Percentiles rank a stretch among this genome's conserved stretches.
Conservation (phyloP, 2,329 filamentous ascomycete species). For the Sarocladiaceae sp. region DNA sequence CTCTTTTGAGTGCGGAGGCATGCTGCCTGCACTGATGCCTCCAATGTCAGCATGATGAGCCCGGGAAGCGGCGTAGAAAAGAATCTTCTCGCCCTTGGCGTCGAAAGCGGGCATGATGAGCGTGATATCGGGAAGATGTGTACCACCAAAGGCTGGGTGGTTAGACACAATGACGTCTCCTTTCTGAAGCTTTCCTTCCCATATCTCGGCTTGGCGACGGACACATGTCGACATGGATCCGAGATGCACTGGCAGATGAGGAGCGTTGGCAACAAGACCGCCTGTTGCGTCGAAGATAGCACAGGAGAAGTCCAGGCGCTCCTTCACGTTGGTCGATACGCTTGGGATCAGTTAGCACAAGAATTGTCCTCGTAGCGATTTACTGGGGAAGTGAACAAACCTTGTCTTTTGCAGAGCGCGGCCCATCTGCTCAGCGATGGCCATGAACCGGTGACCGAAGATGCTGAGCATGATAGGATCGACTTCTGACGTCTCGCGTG, state of each 20-base stretch:
- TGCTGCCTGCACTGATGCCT: slow-evolving; percentile 72
- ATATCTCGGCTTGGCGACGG: slow-evolving; percentile 69
- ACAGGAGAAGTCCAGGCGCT: slow-evolving; percentile 76
- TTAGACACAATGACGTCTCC: slow-evolving; percentile 81
- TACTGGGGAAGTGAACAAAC: too few species aligned
- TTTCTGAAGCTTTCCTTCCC: slow-evolving; percentile 68
- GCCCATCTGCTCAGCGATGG: slow-evolving; percentile 81
- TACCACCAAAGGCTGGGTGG: slow-evolving; percentile 77
- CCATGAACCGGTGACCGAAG: slow-evolving; percentile 80
- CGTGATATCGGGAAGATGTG: slow-evolving; percentile 76
- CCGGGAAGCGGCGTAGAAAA: slow-evolving; percentile 75
- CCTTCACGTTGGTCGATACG: slow-evolving; percentile 82
- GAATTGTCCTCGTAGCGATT: too few species aligned
- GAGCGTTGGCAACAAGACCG: slow-evolving; percentile 71
- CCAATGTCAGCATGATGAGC: slow-evolving; percentile 84
- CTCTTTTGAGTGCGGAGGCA: slow-evolving; percentile 68
- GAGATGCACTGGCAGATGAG: slow-evolving; percentile 73
- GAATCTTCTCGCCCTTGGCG: slow-evolving; percentile 55
- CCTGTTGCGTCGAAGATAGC: slow-evolving; percentile 72
- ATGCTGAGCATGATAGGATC: slow-evolving; percentile 75
- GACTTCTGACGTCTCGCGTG: slow-evolving; percentile 9
- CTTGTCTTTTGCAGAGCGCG: slow-evolving; percentile 73
- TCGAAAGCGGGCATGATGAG: slow-evolving; percentile 75
- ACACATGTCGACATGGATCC: slow-evolving; percentile 81
- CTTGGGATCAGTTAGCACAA: too few species aligned